Evolutionary conservation across 1,139 yeast species (phyloP).

Genomic region (Kodamaea fungicola): DNA sequence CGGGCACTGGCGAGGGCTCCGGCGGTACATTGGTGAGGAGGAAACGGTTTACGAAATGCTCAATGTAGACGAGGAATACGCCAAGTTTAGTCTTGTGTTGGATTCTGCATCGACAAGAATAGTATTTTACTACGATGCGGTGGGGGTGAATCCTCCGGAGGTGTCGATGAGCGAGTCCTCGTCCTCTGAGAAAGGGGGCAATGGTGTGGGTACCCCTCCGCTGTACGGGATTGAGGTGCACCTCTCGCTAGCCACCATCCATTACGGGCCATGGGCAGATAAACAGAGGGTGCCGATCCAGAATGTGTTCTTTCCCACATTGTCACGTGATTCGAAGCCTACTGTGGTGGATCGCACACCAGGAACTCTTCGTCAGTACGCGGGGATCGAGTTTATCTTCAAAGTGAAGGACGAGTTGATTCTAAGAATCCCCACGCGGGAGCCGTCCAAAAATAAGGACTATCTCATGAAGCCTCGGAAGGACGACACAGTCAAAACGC

Average conservation of each 20-base stretch:
- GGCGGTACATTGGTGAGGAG: slow-evolving; percentile 41
- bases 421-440: slow-evolving; percentile 80
- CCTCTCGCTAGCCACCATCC: slow-evolving; percentile 61
- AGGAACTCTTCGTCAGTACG: slow-evolving; percentile 53
- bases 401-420: slow-evolving; percentile 62
- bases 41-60: slow-evolving; percentile 30
- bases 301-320: slow-evolving; percentile 62
- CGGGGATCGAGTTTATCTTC: slow-evolving; percentile 53
- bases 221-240: slow-evolving; percentile 62
- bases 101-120: slow-evolving; percentile 57
- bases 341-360: slow-evolving; percentile 31
- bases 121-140: slow-evolving; percentile 64
- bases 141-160: slow-evolving; percentile 41
- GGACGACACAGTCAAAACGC: slow-evolving; percentile 24
- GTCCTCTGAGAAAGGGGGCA: slow-evolving; percentile 1
- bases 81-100: slow-evolving; percentile 71
- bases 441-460: slow-evolving; percentile 67
- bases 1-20: slow-evolving; percentile 38
- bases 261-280: slow-evolving; percentile 96
- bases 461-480: slow-evolving; percentile 14
- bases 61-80: slow-evolving; percentile 63
- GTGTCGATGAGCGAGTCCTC: slow-evolving; percentile 34
- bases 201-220: slow-evolving; percentile 40
- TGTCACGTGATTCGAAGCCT: slow-evolving; percentile 58
- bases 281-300: slow-evolving; percentile 72